These are phyloP conservation scores for Saccharomyces hybrid DNA, from an alignment of 1,139 yeast species.

Conservation along the genomic window DNA sequence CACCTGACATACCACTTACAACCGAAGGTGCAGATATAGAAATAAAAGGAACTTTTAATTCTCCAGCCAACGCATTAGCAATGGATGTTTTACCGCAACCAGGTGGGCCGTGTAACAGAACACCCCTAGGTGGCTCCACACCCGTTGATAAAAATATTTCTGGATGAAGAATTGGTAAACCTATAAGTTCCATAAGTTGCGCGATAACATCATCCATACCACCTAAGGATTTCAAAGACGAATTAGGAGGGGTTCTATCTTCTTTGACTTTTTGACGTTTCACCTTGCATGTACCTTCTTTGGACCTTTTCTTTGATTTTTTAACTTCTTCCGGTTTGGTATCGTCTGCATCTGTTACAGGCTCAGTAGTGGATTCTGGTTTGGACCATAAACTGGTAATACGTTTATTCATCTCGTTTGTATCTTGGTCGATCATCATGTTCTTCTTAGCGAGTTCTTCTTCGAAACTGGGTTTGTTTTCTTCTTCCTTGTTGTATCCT, in stretches of 20 bases:
- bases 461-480: constrained; percentile 18
- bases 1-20: constrained; percentile 99
- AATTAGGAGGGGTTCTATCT: constrained; percentile 65
- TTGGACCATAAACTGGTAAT: constrained; percentile 65
- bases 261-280: constrained; percentile 36
- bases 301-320: constrained; percentile 23
- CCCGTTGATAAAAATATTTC: constrained; percentile 85
- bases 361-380: constrained; percentile 14
- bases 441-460: constrained; percentile 34
- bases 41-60: constrained; percentile 85
- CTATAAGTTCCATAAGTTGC: constrained; percentile 82
- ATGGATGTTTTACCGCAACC: constrained; percentile 98
- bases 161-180: constrained; percentile 87
- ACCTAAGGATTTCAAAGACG: constrained; percentile 68
- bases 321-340: constrained; percentile 15
- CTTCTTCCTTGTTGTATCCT: constrained; percentile 24
- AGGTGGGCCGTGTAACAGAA: constrained; percentile 92
- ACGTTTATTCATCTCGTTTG: constrained; percentile 65
- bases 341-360: constrained; percentile 11
- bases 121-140: constrained; percentile 96
- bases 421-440: constrained; percentile 54
- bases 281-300: constrained; percentile 29
- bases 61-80: constrained; percentile 95
- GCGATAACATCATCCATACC: constrained; percentile 81
- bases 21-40: constrained; percentile 92